Conservation (phyloP, 225 moss, liverwort and hornwort genomes). For the Marchantia polymorpha region DNA sequence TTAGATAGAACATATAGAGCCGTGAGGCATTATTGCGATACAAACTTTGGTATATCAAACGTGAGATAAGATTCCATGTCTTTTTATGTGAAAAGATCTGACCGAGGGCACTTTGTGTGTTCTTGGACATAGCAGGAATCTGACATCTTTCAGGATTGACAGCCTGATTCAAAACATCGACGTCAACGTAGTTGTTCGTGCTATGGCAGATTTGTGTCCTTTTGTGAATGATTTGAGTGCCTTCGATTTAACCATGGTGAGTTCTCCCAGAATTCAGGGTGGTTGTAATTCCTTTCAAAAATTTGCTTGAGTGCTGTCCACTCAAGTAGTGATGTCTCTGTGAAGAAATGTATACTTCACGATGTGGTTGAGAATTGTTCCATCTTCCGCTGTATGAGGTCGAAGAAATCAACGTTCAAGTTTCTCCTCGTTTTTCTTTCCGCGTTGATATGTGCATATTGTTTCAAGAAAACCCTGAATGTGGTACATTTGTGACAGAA, state of each 20-base stretch:
- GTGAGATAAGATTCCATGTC: no score
- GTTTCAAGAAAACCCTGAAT: no score
- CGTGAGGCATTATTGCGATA: no score
- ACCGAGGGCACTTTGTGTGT: no score
- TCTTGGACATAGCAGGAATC: constrained; percentile 28
- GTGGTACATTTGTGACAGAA: background rate
- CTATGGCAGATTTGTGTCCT: constrained; percentile 58
- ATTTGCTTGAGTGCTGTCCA: background rate
- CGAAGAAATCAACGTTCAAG: background rate
- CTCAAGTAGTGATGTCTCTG: background rate
- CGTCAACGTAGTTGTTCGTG: constrained; percentile 57
- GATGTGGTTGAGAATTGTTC: no score
- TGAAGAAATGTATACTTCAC: background rate
- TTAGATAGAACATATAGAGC: no score
- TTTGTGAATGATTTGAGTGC: constrained; percentile 65
- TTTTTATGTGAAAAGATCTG: no score
- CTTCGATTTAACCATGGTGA: constrained; percentile 55
- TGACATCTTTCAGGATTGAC: constrained; percentile 72
- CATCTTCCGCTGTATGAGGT: background rate
- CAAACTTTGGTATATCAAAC: no score
- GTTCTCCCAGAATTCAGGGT: background rate
- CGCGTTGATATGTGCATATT: background rate
- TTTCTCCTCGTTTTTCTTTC: background rate
- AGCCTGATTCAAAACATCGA: constrained; percentile 48
- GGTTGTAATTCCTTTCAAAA: background rate